These are phyloP conservation scores for Ophiostoma ulmi DNA, from an alignment of 2,329 filamentous ascomycete genomes.

Conservation along the genomic window DNA sequence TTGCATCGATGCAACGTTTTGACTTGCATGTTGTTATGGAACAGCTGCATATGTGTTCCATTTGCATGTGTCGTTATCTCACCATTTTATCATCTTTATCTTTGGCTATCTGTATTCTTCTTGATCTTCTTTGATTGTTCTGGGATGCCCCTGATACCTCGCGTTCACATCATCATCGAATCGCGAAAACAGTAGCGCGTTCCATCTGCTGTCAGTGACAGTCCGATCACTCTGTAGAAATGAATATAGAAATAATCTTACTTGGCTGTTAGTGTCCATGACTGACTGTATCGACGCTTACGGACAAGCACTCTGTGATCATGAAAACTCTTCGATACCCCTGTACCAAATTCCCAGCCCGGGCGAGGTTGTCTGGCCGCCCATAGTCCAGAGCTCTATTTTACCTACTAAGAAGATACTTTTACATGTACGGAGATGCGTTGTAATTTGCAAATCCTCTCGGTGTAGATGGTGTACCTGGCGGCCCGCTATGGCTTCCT, in stretches of 20 bases:
- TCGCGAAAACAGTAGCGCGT: too few species aligned
- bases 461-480: slow-evolving; percentile 6
- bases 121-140: not conserved
- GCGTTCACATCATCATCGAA: not conserved
- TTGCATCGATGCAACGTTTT: not conserved
- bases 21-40: not conserved
- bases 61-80: not conserved
- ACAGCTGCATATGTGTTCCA: too few species aligned
- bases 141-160: not conserved
- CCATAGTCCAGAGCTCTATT: not conserved
- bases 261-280: too few species aligned
- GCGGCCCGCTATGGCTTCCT: not conserved
- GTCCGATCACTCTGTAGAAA: not conserved
- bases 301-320: too few species aligned
- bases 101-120: not conserved
- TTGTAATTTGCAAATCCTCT: not conserved
- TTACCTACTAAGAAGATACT: not conserved
- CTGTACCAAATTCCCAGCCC: not conserved
- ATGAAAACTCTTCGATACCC: slow-evolving; percentile 2
- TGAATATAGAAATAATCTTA: too few species aligned
- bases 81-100: not conserved
- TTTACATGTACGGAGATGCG: not conserved
- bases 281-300: too few species aligned
- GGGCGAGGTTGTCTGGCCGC: slow-evolving; percentile 3
- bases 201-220: too few species aligned